Conservation (phyloP, 2,329 filamentous ascomycete genomes). For the Ophiocordyceps robertsii region DNA sequence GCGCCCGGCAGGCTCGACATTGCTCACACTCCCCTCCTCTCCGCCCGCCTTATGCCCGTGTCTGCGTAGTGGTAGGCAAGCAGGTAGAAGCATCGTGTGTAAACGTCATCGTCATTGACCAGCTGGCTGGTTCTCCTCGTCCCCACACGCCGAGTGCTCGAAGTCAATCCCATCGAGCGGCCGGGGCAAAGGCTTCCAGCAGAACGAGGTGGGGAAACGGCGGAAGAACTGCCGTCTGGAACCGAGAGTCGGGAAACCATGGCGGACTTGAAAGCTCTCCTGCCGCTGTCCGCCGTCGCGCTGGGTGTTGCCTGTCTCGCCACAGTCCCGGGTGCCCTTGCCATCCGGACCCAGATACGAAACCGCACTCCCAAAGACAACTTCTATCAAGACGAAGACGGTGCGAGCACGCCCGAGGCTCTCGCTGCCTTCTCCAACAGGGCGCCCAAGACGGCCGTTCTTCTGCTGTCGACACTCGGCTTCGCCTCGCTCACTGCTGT, state of each 20-base stretch:
- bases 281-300: constrained; percentile 17
- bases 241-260: not conserved
- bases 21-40: too few relatives aligned
- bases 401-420: constrained; percentile 51
- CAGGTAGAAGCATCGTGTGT: too few relatives aligned
- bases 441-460: constrained; percentile 39
- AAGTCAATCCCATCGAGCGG: too few relatives aligned
- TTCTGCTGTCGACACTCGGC: constrained; percentile 40
- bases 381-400: constrained; percentile 57
- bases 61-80: too few relatives aligned
- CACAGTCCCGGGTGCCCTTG: constrained; percentile 22
- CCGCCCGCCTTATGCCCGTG: too few relatives aligned
- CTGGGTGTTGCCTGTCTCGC: constrained; percentile 21
- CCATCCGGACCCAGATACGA: constrained; percentile 19
- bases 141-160: too few relatives aligned
- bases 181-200: too few relatives aligned
- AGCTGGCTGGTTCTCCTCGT: too few relatives aligned
- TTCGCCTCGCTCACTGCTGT: constrained; percentile 41
- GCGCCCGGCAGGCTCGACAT: too few relatives aligned
- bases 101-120: too few relatives aligned
- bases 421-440: constrained; percentile 48
- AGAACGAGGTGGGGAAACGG: too few relatives aligned
- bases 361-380: constrained; percentile 24
- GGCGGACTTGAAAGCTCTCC: constrained; percentile 1
- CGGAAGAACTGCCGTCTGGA: too few relatives aligned